Conservation (phyloP, 805 yeast species). For the Kluyveromyces starmeri region DNA sequence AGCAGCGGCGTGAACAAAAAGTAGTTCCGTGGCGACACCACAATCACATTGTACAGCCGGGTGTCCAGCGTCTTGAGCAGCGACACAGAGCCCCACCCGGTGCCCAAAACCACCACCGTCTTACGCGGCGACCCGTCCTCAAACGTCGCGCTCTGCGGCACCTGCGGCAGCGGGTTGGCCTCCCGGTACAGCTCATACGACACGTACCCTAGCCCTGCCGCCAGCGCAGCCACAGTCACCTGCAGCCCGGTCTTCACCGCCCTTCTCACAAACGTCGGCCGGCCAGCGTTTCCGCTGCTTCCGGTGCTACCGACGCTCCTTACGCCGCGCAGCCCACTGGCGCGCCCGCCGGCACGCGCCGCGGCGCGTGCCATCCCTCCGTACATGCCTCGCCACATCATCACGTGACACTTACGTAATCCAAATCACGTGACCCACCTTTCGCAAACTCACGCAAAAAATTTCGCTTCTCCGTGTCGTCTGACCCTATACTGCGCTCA, state of each 20-base stretch:
- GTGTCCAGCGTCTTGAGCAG: slow-evolving; percentile 79
- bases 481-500: too few relatives aligned
- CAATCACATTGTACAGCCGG: slow-evolving; percentile 75
- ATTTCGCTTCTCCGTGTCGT: too few relatives aligned
- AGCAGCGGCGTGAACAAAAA: slow-evolving; percentile 92
- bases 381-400: too few relatives aligned
- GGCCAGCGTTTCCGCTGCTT: slow-evolving; percentile 1
- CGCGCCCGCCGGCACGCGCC: too few relatives aligned
- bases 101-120: slow-evolving; percentile 60
- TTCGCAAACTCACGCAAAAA: too few relatives aligned
- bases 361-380: too few relatives aligned
- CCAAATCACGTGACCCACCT: too few relatives aligned
- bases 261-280: slow-evolving; percentile 10
- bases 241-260: slow-evolving; percentile 24
- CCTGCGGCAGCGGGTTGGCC: slow-evolving; percentile 49
- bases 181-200: slow-evolving; percentile 59
- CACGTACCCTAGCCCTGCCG: slow-evolving; percentile 47
- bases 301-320: not conserved
- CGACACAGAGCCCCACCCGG: slow-evolving; percentile 94
- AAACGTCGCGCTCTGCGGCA: slow-evolving; percentile 48
- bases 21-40: slow-evolving; percentile 91
- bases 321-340: too few relatives aligned
- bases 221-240: slow-evolving; percentile 41
- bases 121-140: slow-evolving; percentile 37
- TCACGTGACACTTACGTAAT: too few relatives aligned